Evolutionary conservation across 1,139 yeast species (phyloP).

Genomic region (Protomyces pachydermus): DNA sequence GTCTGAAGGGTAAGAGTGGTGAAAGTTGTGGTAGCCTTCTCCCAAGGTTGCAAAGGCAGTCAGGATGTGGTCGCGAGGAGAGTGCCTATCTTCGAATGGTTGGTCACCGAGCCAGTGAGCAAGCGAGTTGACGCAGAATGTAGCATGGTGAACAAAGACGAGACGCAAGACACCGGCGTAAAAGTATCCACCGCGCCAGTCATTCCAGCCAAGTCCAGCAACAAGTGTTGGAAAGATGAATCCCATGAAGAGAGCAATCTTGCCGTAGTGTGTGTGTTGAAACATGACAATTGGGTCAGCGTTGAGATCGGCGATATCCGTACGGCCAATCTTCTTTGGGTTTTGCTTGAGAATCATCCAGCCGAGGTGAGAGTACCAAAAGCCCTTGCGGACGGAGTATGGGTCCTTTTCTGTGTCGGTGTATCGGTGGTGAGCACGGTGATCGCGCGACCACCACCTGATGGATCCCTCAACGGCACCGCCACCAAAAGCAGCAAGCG

Average conservation of each 20-base stretch:
- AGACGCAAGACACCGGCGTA: constrained; percentile 86
- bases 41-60: constrained; percentile 96
- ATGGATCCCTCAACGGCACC: constrained; percentile 95
- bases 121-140: constrained; percentile 95
- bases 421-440: constrained; percentile 94
- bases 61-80: constrained; percentile 91
- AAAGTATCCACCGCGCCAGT: constrained; percentile 85
- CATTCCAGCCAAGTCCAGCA: constrained; percentile 81
- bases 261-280: constrained; percentile 88
- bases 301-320: constrained; percentile 87
- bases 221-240: constrained; percentile 67
- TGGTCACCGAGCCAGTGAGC: constrained; percentile 98
- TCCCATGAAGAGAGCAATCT: constrained; percentile 61
- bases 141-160: constrained; percentile 88
- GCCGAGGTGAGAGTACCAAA: constrained; percentile 94
- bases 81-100: constrained; percentile 91
- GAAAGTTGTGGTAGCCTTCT: constrained; percentile 99
- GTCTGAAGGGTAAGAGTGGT: constrained; percentile 98
- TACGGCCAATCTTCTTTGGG: constrained; percentile 92
- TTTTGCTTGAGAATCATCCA: constrained; percentile 95
- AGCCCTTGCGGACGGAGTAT: constrained; percentile 91
- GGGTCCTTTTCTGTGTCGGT: constrained; percentile 97
- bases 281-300: constrained; percentile 84
- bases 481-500: constrained; percentile 82
- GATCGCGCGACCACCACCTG: constrained; percentile 99